Evolutionary conservation across 139 green algal genomes (phyloP), one percentile per base, ranked within the genome.

Genomic region (Medakamo hakoo): DNA sequence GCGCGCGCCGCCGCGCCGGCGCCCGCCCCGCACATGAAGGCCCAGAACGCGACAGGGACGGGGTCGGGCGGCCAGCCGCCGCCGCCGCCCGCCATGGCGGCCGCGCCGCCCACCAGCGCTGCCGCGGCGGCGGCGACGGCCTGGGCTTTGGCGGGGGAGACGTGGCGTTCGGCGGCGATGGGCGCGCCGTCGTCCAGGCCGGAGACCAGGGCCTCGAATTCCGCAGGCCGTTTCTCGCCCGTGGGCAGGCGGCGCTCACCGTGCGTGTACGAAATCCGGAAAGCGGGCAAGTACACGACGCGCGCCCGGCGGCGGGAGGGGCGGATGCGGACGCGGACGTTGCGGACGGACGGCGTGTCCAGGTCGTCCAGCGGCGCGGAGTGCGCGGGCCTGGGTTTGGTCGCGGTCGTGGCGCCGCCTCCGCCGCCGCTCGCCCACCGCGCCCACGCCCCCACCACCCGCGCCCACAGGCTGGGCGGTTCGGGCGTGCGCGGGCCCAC

Each of bases 251-350:
- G 66, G 5, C 48, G 22, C 48, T 67, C 49, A 2, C 70, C 70
- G 62, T 66, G 68, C 24, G 58, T 58, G 64, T 75, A 75, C 63
- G 64, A 30, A 0, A 68, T 58, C 16, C 65, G 57, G 30, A 62
- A 71, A 2, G 70, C 70, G 22, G 70, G 70, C 21, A 75, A 62
- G 48, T 68, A 75, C 19, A 75, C 27, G 19, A 75, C 27, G 5
- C 70, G 60, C 19, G 70, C 70, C 22, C 65, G 60, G 27, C 70
- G 32, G 28, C 65, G 29, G 32, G 71, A 9, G 4, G 64, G 65
- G 20, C 59, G 63, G 16, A 71, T 25, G 9, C 49, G 32, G n/a
- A 75, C 40, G 56, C 64, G 64, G 4, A 74, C 60, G 49, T 74
- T 63, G 14, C 59, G 52, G 30, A 74, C 68, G 23, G 26, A 21